Base-by-base conservation (phyloP, 805 yeast genomes). In the Grigorovia humatica region DNA sequence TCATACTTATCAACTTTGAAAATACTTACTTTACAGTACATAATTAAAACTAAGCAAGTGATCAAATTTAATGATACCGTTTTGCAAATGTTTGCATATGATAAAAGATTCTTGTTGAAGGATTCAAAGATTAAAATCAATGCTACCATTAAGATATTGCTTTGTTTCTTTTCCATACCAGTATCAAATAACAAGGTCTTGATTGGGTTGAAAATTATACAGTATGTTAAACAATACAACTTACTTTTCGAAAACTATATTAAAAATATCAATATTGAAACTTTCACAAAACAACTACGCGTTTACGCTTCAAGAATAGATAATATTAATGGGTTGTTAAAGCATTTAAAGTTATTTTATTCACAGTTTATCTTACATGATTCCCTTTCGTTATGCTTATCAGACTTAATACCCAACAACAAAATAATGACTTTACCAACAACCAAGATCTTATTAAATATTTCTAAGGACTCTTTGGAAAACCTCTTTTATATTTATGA, bases 201-300 rank as follows among this genome's bases (percentile, higher is more conserved):
- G 13, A 62, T 63, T 46, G 68, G 66, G 3, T 44, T 67, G 47
- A 67, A 67, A 53, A 59, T 66, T 52, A 51, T 65, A 18, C 65
- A 66, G 48, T 66, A 65, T 30, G 50, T 62, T n/a, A 48, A 50
- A 17, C 60, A 59, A 44, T 65, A 54, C 48, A 55, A 60, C 17
- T 50, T 65, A 15, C 32, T 50, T 9, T 61, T 62, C 46, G 56
- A 56, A 12, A 35, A 48, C 4, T 65, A 56, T 43, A 58, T 66
- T 35, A 64, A 59, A 30, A 62, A 63, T 42, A 55, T 61, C 51
- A 51, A 53, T 20, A 35, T 38, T 11, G 18, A 23, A 1, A 42
- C 51, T 18, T 65, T 63, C 44, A 51, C 54, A 42, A 53, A 48
- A 23, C 65, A 60, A 42, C 42, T 65, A 17, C 41, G 46, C 5